These are phyloP conservation scores for Colletotrichum neosansevieriae DNA, from an alignment of 2,329 filamentous ascomycete species.

Conservation along the genomic window DNA sequence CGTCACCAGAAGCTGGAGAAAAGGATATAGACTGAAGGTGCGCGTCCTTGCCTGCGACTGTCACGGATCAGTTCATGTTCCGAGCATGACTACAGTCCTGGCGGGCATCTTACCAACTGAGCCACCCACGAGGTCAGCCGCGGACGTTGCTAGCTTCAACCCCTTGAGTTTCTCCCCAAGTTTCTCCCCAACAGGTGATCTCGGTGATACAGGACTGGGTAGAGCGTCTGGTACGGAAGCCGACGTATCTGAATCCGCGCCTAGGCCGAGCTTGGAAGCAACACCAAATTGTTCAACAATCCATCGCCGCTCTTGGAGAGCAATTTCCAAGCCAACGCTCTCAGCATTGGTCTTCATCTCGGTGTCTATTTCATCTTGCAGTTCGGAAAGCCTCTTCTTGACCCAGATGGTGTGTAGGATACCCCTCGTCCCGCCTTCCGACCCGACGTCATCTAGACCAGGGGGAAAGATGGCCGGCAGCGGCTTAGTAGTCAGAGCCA, in stretches of 20 bases:
- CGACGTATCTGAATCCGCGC: neutral
- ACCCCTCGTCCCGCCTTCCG: conserved; percentile 78
- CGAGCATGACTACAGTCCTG: neutral
- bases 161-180: conserved; percentile 85
- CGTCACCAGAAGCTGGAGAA: conserved; percentile 48
- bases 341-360: conserved; percentile 82
- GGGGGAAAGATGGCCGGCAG: conserved; percentile 88
- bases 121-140: conserved; percentile 70
- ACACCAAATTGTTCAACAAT: conserved; percentile 85
- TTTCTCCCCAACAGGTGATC: conserved; percentile 74
- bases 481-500: conserved; percentile 74
- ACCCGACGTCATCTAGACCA: conserved; percentile 75
- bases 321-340: conserved; percentile 87
- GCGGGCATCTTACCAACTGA: conserved; percentile 60
- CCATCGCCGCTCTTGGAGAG: conserved; percentile 85
- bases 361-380: conserved; percentile 80
- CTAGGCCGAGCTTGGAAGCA: conserved; percentile 46
- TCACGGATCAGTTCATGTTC: neutral
- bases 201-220: conserved; percentile 65
- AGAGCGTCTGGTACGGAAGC: neutral
- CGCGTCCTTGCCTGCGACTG: conserved; percentile 4
- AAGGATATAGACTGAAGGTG: conserved; percentile 49
- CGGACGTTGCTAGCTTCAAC: conserved; percentile 80
- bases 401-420: conserved; percentile 93
- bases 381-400: conserved; percentile 80